Base-by-base conservation (phyloP, 495 filamentous ascomycete genomes). In the Penicillium silybi region DNA sequence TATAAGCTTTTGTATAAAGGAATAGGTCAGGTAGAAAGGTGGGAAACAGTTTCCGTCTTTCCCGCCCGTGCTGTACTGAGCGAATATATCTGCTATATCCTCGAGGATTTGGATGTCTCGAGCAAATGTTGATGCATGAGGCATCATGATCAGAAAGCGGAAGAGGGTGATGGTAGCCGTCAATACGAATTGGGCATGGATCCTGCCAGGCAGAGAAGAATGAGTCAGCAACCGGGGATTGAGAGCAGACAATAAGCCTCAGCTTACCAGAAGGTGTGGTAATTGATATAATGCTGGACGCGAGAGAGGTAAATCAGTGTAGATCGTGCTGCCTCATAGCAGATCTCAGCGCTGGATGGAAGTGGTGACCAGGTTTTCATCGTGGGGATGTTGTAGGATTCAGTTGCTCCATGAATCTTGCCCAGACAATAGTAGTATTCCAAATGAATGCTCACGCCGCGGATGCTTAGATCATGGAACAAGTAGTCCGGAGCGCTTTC, bases 351-450 rank as follows among this genome's bases (percentile, higher is more conserved):
- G n/a, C 65, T 65, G 11, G 65, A 68, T 8, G 57, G 40, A 0
- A 65, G 48, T 22, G 53, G 50, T 3, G 53, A 52, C 44, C 46
- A 41, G 16, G 1, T 45, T 16, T 29, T 46, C 4, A 49, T 41
- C 0, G 38, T 32, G 15, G 47, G 38, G 10, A 49, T 38, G 26
- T 53, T 53, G 25, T 15, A 43, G 4, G 48, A 44, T 27, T 37
- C 48, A 27, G 41, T 58, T 8, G 64, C 61, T 17, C 57, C 63
- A 42, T 68, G 65, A 22, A 70, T 66, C 29, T 56, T 63, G 3
- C 56, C 50, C 1, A 70, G 35, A 25, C 59, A 61, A 38, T 53
- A 59, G 22, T 65, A 68, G 41, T 68, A 68, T 40, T 70, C 65
- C 35, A 68, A 41, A 29, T 66, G 64, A 3, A 67, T 43, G 25